Percentiles rank a stretch among this genome's conserved stretches.
Conservation (phyloP, 768 basidiomycete species). For the Pulveroboletus sp. region DNA sequence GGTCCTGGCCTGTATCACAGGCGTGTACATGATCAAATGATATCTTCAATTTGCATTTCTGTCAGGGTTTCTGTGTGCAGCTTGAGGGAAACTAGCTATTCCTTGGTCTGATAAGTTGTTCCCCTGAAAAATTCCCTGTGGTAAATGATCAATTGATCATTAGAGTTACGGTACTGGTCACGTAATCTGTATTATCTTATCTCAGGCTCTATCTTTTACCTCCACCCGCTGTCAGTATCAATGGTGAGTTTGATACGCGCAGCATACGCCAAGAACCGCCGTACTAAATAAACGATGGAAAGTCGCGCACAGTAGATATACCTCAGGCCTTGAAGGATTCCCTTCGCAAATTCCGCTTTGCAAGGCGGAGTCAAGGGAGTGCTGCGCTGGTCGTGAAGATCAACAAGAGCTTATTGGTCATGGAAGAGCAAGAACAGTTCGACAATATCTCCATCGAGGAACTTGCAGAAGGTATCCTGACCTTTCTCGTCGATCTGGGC, state of each 20-base stretch:
- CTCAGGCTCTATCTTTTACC: too few relatives aligned
- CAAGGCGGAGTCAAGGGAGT: conserved; percentile 59
- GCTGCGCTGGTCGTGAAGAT: conserved; percentile 89
- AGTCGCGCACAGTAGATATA: conserved; percentile 73
- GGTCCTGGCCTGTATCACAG: too few relatives aligned
- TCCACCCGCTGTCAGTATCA: neutral
- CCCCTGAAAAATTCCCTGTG: too few relatives aligned
- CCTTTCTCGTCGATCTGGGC: neutral
- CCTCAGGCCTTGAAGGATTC: conserved; percentile 73
- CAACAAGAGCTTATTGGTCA: conserved; percentile 74
- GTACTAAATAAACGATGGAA: conserved; percentile 1
- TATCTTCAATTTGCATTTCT: too few relatives aligned
- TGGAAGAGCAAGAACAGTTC: conserved; percentile 84
- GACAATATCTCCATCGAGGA: conserved; percentile 77
- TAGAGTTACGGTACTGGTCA: too few relatives aligned
- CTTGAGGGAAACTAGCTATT: too few relatives aligned
- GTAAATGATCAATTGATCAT: too few relatives aligned
- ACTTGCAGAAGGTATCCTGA: conserved; percentile 71
- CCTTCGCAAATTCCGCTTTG: conserved; percentile 82
- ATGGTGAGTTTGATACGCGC: conserved; percentile 21
- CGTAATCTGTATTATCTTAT: neutral
- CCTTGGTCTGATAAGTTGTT: too few relatives aligned
- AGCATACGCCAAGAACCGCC: neutral
- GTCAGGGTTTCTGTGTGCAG: too few relatives aligned
- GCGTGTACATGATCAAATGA: too few relatives aligned